Base-by-base conservation (phyloP, 2,329 filamentous ascomycete genomes). In the Sporothrix mexicana region DNA sequence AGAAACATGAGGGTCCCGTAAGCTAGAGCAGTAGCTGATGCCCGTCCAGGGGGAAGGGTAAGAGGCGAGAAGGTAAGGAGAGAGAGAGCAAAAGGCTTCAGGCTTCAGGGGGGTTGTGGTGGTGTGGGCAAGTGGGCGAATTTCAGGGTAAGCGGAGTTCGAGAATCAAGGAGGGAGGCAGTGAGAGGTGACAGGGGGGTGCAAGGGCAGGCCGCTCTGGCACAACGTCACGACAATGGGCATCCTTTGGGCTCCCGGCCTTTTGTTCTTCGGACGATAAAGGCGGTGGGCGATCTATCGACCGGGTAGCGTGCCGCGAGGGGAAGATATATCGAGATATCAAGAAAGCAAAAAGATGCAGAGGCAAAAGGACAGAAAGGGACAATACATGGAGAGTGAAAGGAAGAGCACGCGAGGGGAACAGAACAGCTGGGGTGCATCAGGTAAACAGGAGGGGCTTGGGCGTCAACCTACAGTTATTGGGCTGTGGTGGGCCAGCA, bases 1-100 rank as follows among this genome's bases (percentile, higher is more conserved):
- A 72, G 45, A 53, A 57, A 57, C 67, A 45, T 23, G 67, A 69
- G 47, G 55, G 71, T 62, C 59, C 57, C 72, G 67, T 66, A 45
- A 70, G 68, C 72, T 73, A 61, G 43, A 51, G 64, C 68, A 51
- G 49, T 57, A 66, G 71, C 67, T 57, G 71, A 69, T 20, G 53
- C 45, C 20, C 41, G 10, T 47, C 41, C 61, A 66, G 61, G 61
- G 61, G 61, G 61, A 20, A 47, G 41, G 61, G 30, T 13, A 55
- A 23, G 23, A 70, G 67, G 30, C 7, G 25, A 23, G 23, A 70
- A 57, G 64, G 20, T 17, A 67, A 12, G 23, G 23, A 49, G 36
- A 66, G 66, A 55, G 55, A 49, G 64, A 20, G 66, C 20, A 49
- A 55, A 53, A 17, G 51, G 20, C 51, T 55, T 20, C 51, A 36